Evolutionary conservation across 768 basidiomycete genomes (phyloP).

Genomic region (Agrocybe pediades): DNA sequence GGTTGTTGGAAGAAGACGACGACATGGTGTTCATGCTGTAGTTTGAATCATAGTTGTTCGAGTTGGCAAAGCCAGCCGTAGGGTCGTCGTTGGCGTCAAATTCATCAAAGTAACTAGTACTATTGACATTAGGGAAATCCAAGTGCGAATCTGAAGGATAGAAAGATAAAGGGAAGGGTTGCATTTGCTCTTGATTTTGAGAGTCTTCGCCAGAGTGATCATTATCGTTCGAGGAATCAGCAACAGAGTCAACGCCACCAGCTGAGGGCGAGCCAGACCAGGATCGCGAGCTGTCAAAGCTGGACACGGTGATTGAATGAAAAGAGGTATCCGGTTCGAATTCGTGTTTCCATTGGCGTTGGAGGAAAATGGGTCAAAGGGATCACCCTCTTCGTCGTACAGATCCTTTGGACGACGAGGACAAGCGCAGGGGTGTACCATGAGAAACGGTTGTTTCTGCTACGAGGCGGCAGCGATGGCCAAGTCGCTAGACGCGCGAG

Average conservation of each 20-base stretch:
- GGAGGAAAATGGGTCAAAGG: constrained; percentile 75
- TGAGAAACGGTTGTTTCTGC: too few relatives aligned
- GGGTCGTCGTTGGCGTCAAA: neutral
- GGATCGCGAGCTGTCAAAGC: constrained; percentile 42
- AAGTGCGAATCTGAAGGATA: constrained; percentile 1
- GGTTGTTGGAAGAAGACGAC: neutral
- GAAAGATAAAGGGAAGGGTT: neutral
- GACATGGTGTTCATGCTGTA: neutral
- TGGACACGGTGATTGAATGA: constrained; percentile 63
- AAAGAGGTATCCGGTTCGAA: constrained; percentile 52
- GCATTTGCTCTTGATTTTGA: neutral
- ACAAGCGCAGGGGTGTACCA: constrained; percentile 67
- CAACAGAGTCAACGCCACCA: too few relatives aligned
- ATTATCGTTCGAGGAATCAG: neutral
- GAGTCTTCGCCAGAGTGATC: too few relatives aligned
- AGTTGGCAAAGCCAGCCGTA: neutral
- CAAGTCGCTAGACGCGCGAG: too few relatives aligned
- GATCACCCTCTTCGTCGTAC: constrained; percentile 78
- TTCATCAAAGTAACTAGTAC: neutral
- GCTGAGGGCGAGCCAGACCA: too few relatives aligned
- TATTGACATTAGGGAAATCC: neutral
- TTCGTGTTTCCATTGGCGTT: constrained; percentile 15
- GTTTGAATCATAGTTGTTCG: neutral
- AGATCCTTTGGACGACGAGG: constrained; percentile 53
- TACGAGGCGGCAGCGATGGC: too few relatives aligned